Percentiles rank a stretch among this genome's conserved stretches.
phyloP scores from a whole-genome alignment of 2,329 filamentous ascomycete species.

The Epichloe gansuensis region DNA sequence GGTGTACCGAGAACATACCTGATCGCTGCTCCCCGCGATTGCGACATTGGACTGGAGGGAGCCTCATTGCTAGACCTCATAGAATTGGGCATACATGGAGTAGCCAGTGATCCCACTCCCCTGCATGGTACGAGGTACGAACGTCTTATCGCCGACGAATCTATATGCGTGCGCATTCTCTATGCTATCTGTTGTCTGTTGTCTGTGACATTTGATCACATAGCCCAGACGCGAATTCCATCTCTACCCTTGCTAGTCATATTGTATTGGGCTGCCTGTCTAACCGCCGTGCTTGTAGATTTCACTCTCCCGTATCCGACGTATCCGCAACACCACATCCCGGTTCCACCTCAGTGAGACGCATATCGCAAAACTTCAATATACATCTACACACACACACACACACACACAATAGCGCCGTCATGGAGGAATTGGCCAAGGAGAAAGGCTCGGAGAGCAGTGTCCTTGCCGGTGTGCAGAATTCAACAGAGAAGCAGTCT shows the following conservation, averaged over 20 bases:
- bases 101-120: neutral
- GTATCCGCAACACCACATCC: neutral
- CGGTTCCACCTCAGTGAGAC: neutral
- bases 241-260: too few species aligned
- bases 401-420: neutral
- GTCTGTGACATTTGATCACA: neutral
- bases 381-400: neutral
- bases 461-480: conserved; percentile 16
- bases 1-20: neutral
- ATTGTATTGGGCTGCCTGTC: neutral
- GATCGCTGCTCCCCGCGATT: neutral
- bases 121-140: conserved; percentile 2
- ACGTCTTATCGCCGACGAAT: neutral
- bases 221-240: too few species aligned
- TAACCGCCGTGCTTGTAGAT: neutral
- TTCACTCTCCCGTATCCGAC: neutral
- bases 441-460: conserved; percentile 12
- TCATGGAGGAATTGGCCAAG: conserved; percentile 16
- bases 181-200: neutral
- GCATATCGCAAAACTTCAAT: neutral
- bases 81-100: neutral
- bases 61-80: neutral
- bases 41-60: neutral
- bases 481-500: conserved; percentile 9
- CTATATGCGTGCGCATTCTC: neutral